These are phyloP conservation scores for Hypoxylon subgilvum DNA, from an alignment of 495 filamentous ascomycete genomes.

Conservation along the genomic window DNA sequence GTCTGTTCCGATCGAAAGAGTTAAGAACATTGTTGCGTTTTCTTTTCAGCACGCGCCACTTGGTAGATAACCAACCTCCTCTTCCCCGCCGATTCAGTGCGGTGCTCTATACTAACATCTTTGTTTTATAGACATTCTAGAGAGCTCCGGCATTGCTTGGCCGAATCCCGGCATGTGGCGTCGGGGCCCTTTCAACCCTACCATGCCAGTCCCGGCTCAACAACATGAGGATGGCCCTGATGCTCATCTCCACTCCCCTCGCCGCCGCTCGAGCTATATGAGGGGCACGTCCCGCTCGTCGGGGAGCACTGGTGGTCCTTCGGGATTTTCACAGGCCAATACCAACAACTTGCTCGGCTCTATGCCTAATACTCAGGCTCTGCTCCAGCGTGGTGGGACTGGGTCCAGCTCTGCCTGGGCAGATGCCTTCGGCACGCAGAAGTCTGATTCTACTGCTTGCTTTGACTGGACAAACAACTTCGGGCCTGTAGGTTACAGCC, in stretches of 20 bases:
- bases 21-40: constrained; percentile 77
- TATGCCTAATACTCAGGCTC: constrained; percentile 31
- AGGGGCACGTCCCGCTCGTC: constrained; percentile 25
- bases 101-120: constrained; percentile 28
- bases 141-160: constrained; percentile 80
- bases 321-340: constrained; percentile 28
- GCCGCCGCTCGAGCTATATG: constrained; percentile 36
- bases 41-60: constrained; percentile 87
- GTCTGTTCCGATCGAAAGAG: constrained; percentile 65
- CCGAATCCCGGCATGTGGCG: constrained; percentile 78
- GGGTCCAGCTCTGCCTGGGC: constrained; percentile 32
- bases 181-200: constrained; percentile 47
- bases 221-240: constrained; percentile 49
- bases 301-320: constrained; percentile 9
- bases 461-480: constrained; percentile 45
- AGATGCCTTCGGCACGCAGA: constrained; percentile 45
- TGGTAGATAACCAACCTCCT: constrained; percentile 54
- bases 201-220: constrained; percentile 48
- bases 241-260: constrained; percentile 53
- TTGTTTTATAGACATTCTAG: constrained; percentile 64
- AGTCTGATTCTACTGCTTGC: constrained; percentile 43
- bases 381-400: constrained; percentile 31
- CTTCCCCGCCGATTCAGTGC: constrained; percentile 3
- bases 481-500: constrained; percentile 28
- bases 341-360: constrained; percentile 29